These are phyloP conservation scores for Colletotrichum ledebouriae DNA, from an alignment of 2,329 filamentous ascomycete genomes.

Conservation along the genomic window DNA sequence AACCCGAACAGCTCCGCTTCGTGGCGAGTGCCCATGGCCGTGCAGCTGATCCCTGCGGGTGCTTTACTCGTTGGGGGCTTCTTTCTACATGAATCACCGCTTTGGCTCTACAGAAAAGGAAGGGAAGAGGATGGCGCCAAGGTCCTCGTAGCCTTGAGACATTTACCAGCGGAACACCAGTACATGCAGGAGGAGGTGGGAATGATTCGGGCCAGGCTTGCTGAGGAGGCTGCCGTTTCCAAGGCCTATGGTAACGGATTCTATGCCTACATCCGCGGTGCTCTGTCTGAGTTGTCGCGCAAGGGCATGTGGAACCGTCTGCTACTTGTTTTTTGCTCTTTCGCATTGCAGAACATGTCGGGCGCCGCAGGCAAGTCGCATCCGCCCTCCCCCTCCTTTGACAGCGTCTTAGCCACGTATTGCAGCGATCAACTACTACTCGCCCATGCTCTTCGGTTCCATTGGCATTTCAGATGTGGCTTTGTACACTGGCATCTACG, in stretches of 20 bases:
- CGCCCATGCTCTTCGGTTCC: slow-evolving; percentile 56
- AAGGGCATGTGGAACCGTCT: slow-evolving; percentile 59
- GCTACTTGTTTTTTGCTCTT: slow-evolving; percentile 53
- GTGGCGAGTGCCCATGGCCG: slow-evolving; percentile 64
- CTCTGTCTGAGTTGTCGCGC: slow-evolving; percentile 51
- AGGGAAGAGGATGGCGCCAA: slow-evolving; percentile 46
- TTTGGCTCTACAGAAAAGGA: slow-evolving; percentile 45
- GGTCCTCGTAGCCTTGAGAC: slow-evolving; percentile 58
- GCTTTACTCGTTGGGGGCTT: slow-evolving; percentile 60
- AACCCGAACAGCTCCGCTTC: slow-evolving; percentile 49
- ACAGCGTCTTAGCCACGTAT: slow-evolving; percentile 23
- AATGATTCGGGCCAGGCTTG: slow-evolving; percentile 56
- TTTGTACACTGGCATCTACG: slow-evolving; percentile 66
- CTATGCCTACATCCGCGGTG: slow-evolving; percentile 53
- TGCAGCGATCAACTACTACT: slow-evolving; percentile 59
- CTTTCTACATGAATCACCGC: slow-evolving; percentile 50
- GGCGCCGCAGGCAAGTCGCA: slow-evolving; percentile 53
- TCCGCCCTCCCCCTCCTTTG: neutral
- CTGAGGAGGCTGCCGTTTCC: slow-evolving; percentile 52
- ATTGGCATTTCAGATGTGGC: slow-evolving; percentile 60
- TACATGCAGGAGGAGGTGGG: slow-evolving; percentile 63
- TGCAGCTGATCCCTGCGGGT: slow-evolving; percentile 60
- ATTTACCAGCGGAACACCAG: slow-evolving; percentile 56
- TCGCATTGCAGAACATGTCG: slow-evolving; percentile 57
- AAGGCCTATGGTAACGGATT: slow-evolving; percentile 50